Evolutionary conservation across 805 yeast species (phyloP).

Genomic region (Zygotorulaspora sp.): DNA sequence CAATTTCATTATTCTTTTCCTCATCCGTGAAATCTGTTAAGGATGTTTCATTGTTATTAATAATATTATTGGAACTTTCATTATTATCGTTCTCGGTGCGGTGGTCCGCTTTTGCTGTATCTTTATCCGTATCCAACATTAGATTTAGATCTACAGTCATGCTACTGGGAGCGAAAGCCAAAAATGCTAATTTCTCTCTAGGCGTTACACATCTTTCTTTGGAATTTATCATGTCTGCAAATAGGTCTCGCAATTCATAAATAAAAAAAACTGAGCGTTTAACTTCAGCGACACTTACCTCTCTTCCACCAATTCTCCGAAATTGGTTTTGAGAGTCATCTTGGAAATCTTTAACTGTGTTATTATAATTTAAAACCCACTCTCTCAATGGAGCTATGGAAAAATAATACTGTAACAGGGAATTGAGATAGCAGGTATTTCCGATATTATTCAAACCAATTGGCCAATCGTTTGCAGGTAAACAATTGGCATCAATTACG

Average conservation of each 20-base stretch:
- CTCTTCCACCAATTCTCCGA: conserved; percentile 84
- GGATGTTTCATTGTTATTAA: conserved; percentile 7
- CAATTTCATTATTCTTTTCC: conserved; percentile 3
- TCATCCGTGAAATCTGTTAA: conserved; percentile 6
- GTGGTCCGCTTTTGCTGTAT: background rate
- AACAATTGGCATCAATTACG: conserved; percentile 49
- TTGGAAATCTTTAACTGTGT: conserved; percentile 28
- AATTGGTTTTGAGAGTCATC: conserved; percentile 15
- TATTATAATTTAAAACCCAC: conserved; percentile 53
- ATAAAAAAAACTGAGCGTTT: conserved; percentile 79
- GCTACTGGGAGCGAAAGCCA: conserved; percentile 74
- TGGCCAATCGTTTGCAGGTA: conserved; percentile 73
- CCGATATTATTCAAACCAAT: conserved; percentile 93
- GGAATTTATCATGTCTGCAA: conserved; percentile 62
- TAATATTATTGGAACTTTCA: background rate
- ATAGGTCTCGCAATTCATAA: conserved; percentile 64
- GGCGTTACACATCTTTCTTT: conserved; percentile 69
- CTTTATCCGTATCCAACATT: conserved; percentile 3
- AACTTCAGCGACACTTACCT: conserved; percentile 72
- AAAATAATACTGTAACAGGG: conserved; percentile 85
- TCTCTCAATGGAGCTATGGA: conserved; percentile 77
- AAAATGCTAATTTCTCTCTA: conserved; percentile 73
- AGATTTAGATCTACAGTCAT: conserved; percentile 56
- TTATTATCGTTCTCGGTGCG: background rate
- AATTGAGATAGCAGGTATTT: conserved; percentile 90